These are phyloP conservation scores for Fusarium abutilonis DNA, from an alignment of 2,329 filamentous ascomycete species.

Conservation along the genomic window DNA sequence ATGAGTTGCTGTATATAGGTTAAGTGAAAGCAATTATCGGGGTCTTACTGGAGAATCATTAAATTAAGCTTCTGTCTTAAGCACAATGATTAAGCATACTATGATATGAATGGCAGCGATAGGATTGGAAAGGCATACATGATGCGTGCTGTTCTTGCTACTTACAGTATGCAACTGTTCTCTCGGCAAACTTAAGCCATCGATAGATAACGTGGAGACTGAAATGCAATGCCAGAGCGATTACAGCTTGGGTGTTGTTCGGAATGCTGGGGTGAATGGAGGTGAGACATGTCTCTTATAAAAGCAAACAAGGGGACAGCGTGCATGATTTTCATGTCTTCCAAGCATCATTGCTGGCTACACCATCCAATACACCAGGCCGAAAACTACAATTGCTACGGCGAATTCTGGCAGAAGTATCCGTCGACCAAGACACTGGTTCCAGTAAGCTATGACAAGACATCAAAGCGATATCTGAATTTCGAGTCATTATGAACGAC, in stretches of 20 bases:
- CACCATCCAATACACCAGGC: not conserved
- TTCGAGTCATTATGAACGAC: not conserved
- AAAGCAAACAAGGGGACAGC: not conserved
- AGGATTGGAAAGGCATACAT: not conserved
- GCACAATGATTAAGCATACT: no score
- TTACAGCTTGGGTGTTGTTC: not conserved
- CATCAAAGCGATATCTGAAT: not conserved
- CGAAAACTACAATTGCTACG: not conserved
- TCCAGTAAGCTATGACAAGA: not conserved
- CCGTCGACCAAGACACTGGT: not conserved
- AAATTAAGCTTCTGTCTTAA: no score
- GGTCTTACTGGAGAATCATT: no score
- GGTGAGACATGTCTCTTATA: not conserved
- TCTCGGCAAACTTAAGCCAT: not conserved
- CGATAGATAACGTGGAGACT: not conserved
- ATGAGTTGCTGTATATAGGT: no score
- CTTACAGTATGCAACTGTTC: not conserved
- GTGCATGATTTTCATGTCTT: not conserved
- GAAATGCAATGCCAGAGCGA: not conserved
- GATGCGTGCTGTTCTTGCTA: not conserved
- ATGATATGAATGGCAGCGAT: not conserved
- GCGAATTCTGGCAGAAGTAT: not conserved
- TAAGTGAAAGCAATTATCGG: no score
- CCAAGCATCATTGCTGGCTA: not conserved
- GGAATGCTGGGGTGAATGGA: not conserved